These are phyloP conservation scores for Colletotrichum destructivum DNA, from an alignment of 2,329 filamentous ascomycete genomes.

Conservation along the genomic window DNA sequence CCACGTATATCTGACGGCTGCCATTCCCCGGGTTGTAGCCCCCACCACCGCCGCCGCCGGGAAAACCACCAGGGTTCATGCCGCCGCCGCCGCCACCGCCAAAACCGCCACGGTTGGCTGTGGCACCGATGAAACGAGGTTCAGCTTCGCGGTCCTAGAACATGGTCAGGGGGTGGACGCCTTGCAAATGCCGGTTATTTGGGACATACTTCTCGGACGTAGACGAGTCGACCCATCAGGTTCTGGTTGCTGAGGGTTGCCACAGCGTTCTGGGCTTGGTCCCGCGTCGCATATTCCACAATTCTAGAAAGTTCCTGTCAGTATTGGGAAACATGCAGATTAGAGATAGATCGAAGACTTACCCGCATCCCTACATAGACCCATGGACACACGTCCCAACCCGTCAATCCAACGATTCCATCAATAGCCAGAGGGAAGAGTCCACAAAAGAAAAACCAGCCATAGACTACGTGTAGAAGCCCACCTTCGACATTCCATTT, in stretches of 20 bases:
- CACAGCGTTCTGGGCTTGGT: slow-evolving; percentile 98
- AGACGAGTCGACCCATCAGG: slow-evolving; percentile 97
- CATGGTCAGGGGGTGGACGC: slow-evolving; percentile 28
- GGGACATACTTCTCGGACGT: slow-evolving; percentile 89
- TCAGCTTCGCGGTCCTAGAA: slow-evolving; percentile 94
- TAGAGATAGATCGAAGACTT: slow-evolving; percentile 62
- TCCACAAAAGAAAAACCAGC: slow-evolving; percentile 84
- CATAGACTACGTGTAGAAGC: slow-evolving; percentile 90
- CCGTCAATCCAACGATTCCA: slow-evolving; percentile 99
- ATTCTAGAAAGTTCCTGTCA: slow-evolving; percentile 74
- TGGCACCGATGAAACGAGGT: slow-evolving; percentile 90
- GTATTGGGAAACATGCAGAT: slow-evolving; percentile 32
- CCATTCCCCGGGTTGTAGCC: slow-evolving; percentile 66
- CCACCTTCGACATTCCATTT: slow-evolving; percentile 99
- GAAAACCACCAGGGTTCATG: slow-evolving; percentile 63
- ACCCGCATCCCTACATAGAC: slow-evolving; percentile 99
- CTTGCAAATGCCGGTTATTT: not conserved
- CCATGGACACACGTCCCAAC: slow-evolving; percentile 90
- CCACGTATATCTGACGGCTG: slow-evolving; percentile 94
- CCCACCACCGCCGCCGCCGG: slow-evolving; percentile 65
- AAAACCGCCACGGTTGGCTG: slow-evolving; percentile 75
- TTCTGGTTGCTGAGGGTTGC: slow-evolving; percentile 99
- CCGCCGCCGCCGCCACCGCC: slow-evolving; percentile 67
- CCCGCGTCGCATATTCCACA: slow-evolving; percentile 99
- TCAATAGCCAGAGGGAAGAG: slow-evolving; percentile 74